Conservation (phyloP, 2,329 filamentous ascomycete species). For the Fusarium guadeloupense region DNA sequence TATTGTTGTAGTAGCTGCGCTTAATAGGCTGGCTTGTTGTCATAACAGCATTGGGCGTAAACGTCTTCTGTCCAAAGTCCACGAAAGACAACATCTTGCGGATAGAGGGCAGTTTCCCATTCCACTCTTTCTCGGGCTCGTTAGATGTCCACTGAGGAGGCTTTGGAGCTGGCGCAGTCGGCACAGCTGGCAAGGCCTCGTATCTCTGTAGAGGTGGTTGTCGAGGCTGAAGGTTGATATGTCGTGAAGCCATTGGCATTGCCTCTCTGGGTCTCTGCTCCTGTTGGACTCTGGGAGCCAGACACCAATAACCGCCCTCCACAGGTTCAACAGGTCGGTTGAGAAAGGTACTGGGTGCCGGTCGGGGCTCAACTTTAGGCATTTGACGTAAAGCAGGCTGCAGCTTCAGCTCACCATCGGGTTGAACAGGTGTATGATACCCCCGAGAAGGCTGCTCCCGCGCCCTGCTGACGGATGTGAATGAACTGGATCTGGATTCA, state of each 20-base stretch:
- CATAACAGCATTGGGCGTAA: neutral
- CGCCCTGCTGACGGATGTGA: neutral
- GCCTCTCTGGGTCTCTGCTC: neutral
- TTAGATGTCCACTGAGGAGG: neutral
- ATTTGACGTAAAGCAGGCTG: neutral
- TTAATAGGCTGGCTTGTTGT: neutral
- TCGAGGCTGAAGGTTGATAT: neutral
- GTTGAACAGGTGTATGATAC: neutral
- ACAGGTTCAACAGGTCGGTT: neutral
- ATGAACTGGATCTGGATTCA: neutral
- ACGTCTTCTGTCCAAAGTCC: neutral
- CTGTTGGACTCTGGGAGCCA: neutral
- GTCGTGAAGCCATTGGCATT: neutral
- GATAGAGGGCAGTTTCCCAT: conserved; percentile 17
- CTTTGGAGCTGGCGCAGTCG: neutral
- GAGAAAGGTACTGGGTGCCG: neutral
- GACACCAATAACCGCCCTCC: conserved; percentile 4
- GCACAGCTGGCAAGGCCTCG: neutral
- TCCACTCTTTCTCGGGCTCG: neutral
- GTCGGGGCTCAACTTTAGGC: neutral
- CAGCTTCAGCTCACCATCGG: neutral
- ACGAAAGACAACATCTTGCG: conserved; percentile 22
- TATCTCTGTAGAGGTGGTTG: neutral
- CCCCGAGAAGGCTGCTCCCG: neutral
- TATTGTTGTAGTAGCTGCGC: neutral